A percentile compares a stretch with the other conserved stretches of the same genome.
These are phyloP conservation scores for Oryza meridionalis DNA, from an alignment of 176 grass and related monocot genomes.

Conservation along the genomic window DNA sequence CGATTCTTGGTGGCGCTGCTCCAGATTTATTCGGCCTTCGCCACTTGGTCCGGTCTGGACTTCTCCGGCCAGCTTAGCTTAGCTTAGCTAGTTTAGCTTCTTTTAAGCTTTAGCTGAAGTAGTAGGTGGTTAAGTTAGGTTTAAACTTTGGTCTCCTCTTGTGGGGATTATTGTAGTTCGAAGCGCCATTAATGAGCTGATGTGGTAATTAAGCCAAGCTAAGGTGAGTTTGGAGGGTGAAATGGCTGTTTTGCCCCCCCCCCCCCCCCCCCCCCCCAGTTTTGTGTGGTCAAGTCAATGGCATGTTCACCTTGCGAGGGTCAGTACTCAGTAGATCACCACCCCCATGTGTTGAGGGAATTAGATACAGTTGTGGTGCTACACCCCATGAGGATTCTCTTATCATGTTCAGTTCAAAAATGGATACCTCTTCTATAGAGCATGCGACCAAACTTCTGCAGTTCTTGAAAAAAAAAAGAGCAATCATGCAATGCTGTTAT, in stretches of 20 bases:
- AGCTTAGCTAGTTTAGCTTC: neutral
- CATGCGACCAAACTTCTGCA: neutral
- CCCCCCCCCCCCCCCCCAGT: neutral
- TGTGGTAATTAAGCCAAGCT: too few species aligned
- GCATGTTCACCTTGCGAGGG: neutral
- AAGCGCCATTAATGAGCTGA: neutral
- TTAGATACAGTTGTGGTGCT: constrained; percentile 10
- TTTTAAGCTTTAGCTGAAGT: neutral
- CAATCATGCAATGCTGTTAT: neutral
- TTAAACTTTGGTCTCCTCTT: constrained; percentile 1
- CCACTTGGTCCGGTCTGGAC: neutral
- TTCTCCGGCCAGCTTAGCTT: neutral
- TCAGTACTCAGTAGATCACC: neutral
- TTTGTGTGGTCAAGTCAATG: constrained; percentile 30
- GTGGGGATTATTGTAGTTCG: neutral
- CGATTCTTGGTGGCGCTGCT: neutral
- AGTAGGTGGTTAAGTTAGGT: constrained; percentile 22
- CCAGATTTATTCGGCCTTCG: constrained; percentile 33
- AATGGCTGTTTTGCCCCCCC: neutral
- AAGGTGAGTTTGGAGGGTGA: neutral
- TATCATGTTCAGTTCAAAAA: neutral
- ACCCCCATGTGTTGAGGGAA: constrained; percentile 9
- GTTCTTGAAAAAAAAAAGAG: neutral
- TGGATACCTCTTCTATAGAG: neutral
- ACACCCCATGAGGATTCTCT: neutral